Base-by-base conservation (phyloP, 2,329 filamentous ascomycete genomes). In the Aspergillus ochraceoroseus region DNA sequence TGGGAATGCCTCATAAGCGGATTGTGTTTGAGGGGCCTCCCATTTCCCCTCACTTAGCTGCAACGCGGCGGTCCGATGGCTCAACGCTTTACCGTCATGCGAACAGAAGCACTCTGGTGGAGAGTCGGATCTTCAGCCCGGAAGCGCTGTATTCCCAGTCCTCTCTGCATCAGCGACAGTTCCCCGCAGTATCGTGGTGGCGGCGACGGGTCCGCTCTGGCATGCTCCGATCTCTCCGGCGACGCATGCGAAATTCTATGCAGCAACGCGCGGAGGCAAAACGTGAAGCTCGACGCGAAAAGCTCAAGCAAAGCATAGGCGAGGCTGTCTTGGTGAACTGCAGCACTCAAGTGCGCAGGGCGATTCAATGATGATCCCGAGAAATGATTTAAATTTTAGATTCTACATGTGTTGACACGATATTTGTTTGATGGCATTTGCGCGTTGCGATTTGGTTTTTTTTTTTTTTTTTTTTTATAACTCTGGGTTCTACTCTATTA, bases 1-100 rank as follows among this genome's bases (percentile, higher is more conserved):
- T 79, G 0, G 76, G 76, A 15, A 64, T 80, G 28, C 73, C 76
- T 29, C 68, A 69, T 64, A 51, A 67, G 59, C 58, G 70, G 48
- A 49, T 70, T 47, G 68, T 62, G 44, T 61, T 63, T 49, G 68
- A 59, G 38, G 72, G 58, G 20, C 65, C 61, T 35, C 65, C 54
- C 22, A 52, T 61, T 30, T 58, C 55, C 44, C 54, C 56, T 33
- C 58, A 60, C 31, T 63, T 54, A 28, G 62, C 59, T 37, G 50
- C 60, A 33, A 54, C 49, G 32, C 53, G 52, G 31, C 38, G 54
- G 5, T 46, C 52, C 38, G 44, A 55, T 20, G 48, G 52, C 44
- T 46, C 57, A 46, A 38, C 37, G 41, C 46, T 41, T 32, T 35
- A 54, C 46, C 44, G 51, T 45, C 46, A 54, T 18, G 51, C 58